Evolutionary conservation across 768 basidiomycete genomes (phyloP).

Genomic region (Termitomyces heimii): DNA sequence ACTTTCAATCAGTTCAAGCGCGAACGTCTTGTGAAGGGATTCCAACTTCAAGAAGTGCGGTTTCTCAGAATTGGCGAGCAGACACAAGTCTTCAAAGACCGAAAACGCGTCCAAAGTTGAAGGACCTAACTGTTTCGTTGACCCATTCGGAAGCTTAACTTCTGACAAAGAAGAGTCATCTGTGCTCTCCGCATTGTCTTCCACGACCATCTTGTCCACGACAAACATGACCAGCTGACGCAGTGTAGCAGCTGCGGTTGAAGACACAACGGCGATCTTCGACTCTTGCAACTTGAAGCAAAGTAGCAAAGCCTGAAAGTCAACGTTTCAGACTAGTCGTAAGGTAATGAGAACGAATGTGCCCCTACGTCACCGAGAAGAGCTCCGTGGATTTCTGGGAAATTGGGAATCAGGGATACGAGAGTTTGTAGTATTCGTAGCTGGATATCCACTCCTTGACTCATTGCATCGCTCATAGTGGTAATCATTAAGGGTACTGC

Average conservation of each 20-base stretch:
- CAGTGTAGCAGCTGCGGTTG: slow-evolving; percentile 93
- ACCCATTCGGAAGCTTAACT: slow-evolving; percentile 63
- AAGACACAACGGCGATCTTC: slow-evolving; percentile 92
- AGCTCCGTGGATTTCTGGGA: slow-evolving; percentile 72
- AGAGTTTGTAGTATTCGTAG: slow-evolving; percentile 90
- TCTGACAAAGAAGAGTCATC: slow-evolving; percentile 28
- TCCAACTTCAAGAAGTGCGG: slow-evolving; percentile 81
- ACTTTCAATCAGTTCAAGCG: slow-evolving; percentile 95
- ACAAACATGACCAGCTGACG: slow-evolving; percentile 97
- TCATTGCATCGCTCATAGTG: slow-evolving; percentile 84
- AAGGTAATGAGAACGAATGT: not conserved
- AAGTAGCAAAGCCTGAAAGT: slow-evolving; percentile 70
- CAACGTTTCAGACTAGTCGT: not conserved
- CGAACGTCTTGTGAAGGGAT: slow-evolving; percentile 86
- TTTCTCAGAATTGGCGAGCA: slow-evolving; percentile 77
- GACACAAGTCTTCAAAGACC: slow-evolving; percentile 89
- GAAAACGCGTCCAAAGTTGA: slow-evolving; percentile 82
- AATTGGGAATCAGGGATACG: slow-evolving; percentile 86
- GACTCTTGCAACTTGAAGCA: slow-evolving; percentile 97
- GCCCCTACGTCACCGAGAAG: slow-evolving; percentile 71
- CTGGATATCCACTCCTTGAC: slow-evolving; percentile 95
- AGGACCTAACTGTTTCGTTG: slow-evolving; percentile 55
- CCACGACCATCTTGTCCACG: slow-evolving; percentile 87
- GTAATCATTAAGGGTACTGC: slow-evolving; percentile 74
- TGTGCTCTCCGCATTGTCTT: slow-evolving; percentile 46